phyloP scores from a whole-genome alignment of 2,329 filamentous ascomycete genomes.

The Aspergillus neotritici region DNA sequence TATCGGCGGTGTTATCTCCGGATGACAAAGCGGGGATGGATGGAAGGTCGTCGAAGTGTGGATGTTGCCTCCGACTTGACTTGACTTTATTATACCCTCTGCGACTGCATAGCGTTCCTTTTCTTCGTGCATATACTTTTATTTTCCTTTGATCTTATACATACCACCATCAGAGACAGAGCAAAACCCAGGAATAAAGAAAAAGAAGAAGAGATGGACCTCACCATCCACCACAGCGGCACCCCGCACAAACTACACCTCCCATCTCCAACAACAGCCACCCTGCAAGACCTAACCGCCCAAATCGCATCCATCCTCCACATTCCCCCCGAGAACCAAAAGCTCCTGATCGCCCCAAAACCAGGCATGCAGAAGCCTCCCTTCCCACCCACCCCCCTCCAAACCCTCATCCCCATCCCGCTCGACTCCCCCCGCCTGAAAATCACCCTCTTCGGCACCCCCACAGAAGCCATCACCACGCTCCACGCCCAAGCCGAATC shows the following conservation, averaged over 20 bases:
- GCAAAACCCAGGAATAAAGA: neutral
- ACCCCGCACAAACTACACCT: constrained; percentile 46
- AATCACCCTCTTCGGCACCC: constrained; percentile 44
- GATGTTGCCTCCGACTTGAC: too few species aligned
- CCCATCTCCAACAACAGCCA: constrained; percentile 46
- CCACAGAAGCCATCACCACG: constrained; percentile 37
- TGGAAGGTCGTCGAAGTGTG: too few species aligned
- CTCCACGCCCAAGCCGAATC: constrained; percentile 35
- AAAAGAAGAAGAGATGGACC: constrained; percentile 23
- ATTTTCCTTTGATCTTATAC: neutral
- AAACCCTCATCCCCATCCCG: constrained; percentile 29
- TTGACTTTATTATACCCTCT: too few species aligned
- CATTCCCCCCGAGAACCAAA: constrained; percentile 40
- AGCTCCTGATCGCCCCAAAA: constrained; percentile 44
- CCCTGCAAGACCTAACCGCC: constrained; percentile 42
- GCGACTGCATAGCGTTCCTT: too few species aligned
- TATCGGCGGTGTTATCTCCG: too few species aligned
- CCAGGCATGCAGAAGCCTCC: constrained; percentile 44
- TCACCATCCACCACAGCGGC: constrained; percentile 53
- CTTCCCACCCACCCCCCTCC: constrained; percentile 34
- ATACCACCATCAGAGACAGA: neutral
- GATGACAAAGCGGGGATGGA: too few species aligned
- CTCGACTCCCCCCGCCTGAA: constrained; percentile 37
- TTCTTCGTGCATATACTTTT: too few species aligned
- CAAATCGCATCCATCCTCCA: constrained; percentile 31